Conservation (phyloP, 257 asterid species). For the Anisodus acutangulus region DNA sequence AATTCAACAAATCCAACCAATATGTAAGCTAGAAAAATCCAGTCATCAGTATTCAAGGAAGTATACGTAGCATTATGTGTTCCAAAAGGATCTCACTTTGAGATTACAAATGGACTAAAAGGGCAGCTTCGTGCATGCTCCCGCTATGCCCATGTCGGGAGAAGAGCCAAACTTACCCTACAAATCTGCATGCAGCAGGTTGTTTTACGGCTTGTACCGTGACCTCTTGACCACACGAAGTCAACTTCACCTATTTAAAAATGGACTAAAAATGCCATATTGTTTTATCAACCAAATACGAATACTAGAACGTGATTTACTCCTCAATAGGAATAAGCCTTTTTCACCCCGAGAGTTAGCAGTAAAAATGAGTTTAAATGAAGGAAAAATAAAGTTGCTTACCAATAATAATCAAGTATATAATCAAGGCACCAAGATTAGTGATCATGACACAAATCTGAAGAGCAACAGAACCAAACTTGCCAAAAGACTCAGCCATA, state of each 20-base stretch:
- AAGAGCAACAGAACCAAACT: constrained; percentile 75
- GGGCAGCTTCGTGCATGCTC: no score
- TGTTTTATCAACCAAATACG: not conserved
- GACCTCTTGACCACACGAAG: no score
- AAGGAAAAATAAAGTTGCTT: constrained; percentile 20
- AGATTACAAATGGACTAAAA: not conserved
- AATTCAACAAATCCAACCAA: not conserved
- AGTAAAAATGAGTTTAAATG: not conserved
- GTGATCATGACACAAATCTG: constrained; percentile 87
- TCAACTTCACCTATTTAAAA: not conserved
- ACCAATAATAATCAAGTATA: constrained; percentile 93
- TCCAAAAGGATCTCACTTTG: not conserved
- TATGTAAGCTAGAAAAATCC: not conserved
- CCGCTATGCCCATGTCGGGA: no score
- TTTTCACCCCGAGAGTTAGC: not conserved
- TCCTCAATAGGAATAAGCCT: not conserved
- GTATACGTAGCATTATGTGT: not conserved
- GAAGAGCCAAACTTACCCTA: no score
- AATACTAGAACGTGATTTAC: not conserved
- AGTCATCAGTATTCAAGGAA: not conserved
- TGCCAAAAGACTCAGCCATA: constrained; percentile 96
- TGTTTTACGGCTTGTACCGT: no score
- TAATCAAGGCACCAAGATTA: constrained; percentile 89
- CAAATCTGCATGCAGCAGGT: no score
- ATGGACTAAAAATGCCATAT: not conserved